Evolutionary conservation across 371 early-diverging fungal genomes (phyloP), one percentile per base, ranked within the genome.

Genomic region (Chytridiales sp.): DNA sequence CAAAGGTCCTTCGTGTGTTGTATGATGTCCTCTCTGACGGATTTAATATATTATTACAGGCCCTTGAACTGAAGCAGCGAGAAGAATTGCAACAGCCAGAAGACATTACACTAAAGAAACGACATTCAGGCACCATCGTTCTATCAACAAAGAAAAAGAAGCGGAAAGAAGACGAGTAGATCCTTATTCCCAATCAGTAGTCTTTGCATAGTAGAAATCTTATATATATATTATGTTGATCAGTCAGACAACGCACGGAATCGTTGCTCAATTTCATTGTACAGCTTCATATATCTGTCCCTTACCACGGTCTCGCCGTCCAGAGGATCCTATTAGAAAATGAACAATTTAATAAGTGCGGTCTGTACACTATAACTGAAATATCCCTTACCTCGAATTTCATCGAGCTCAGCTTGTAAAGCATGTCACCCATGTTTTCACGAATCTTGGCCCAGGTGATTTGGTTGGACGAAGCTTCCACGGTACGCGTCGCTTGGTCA

Each of bases 391-490:
- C 86, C 78, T 97, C 96, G 70, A 99, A 99, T 84, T 99, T 99
- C 99, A 99, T 99, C 49, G 96, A 93, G 71, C 90, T 93, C 47
- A 99, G 86, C 76, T 93, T 93, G 82, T 98, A 95, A 51, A 96
- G 69, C 39, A 99, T 74, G 67, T 99, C 99, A 35, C 89, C 83
- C 82, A 98, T 89, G 30, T 82, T 75, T 48, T 98, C 98, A 63
- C 91, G 87, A 63, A 99, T 94, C 76, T 88, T 90, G 48, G 89
- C 82, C 99, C 98, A 99, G 6, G 97, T 92, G 58, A 97, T 83
- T 62, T 87, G 89, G 74, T 85, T 86, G 52, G 86, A 86, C 32
- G 91, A 89, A 3, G 88, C 85, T 78, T 97, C 98, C 36, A 98
- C 95, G 3, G 92, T 87, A 66, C 95, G 94, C 3, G 85, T 87